Evolutionary conservation across 2,329 filamentous ascomycete species (phyloP), one percentile per base, ranked within the genome.

Genomic region (Aspergillus ochraceoroseus): DNA sequence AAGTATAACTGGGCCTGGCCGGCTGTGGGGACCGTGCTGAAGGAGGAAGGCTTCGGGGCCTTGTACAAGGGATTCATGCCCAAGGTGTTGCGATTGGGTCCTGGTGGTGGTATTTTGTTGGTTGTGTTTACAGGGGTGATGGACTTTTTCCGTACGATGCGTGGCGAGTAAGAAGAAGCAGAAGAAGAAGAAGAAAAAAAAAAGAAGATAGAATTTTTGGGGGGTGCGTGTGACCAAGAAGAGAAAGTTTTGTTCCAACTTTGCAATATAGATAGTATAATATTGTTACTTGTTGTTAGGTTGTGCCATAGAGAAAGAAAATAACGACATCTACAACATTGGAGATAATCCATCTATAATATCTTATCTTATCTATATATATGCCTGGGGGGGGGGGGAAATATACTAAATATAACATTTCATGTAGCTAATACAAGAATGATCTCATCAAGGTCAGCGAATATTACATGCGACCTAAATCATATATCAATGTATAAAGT

Each of bases 1-100:
- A 98, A 98, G 77, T 98, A 98, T 74, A 95, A 96, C 78, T 98
- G 92, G 92, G 92, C 92, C 20, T 95, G 83, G 79, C 86, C 87
- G 32, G 82, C 87, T 14, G 74, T 95, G 35, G 82, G 77, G 41
- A 92, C 86, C 5, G 87, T 98, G 46, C 82, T 87, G 69, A 87
- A 80, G 70, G 92, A 98, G 71, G 92, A 98, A 69, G 92, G 92
- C 4, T 90, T 95, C 63, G 70, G 68, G 32, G 92, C 92, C 26
- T 73, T 98, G 45, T 98, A 98, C 77, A 98, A 96, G 77, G 92
- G 92, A 11, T 98, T 98, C 76, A 61, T 92, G 48, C 92, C 92
- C 54, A 98, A 98, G 79, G 92, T 95, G 23, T 73, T 94, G 49
- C 74, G 85, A 69, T 64, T 84, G 51, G 80, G 83, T 46, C 84